phyloP scores from a whole-genome alignment of 2,329 filamentous ascomycete genomes.

The Microcyclosporella mali region DNA sequence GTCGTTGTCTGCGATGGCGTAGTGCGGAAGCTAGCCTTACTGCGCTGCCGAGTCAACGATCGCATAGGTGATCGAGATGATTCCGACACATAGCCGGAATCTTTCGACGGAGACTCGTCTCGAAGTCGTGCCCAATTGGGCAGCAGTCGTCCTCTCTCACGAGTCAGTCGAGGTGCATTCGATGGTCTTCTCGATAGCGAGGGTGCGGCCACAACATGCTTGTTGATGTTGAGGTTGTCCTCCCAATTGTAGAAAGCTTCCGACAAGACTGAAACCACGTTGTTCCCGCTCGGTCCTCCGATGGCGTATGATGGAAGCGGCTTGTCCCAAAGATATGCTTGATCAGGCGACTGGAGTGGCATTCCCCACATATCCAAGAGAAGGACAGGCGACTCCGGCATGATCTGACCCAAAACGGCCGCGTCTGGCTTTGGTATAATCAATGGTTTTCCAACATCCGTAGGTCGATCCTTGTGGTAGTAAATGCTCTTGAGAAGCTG shows the following conservation, averaged over 20 bases:
- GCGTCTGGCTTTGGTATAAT: constrained; percentile 54
- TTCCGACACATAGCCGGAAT: constrained; percentile 30
- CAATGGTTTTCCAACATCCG: constrained; percentile 50
- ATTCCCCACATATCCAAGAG: constrained; percentile 78
- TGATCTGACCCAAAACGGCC: constrained; percentile 59
- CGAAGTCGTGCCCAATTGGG: constrained; percentile 27
- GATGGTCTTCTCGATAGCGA: constrained; percentile 24
- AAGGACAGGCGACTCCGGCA: constrained; percentile 57
- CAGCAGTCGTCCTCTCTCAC: constrained; percentile 23
- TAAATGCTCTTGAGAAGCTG: constrained; percentile 76
- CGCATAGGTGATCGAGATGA: constrained; percentile 17
- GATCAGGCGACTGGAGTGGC: constrained; percentile 59
- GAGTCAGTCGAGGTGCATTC: constrained; percentile 21
- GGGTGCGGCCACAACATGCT: constrained; percentile 50
- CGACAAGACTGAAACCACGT: constrained; percentile 65
- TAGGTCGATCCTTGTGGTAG: constrained; percentile 46
- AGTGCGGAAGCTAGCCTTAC: constrained; percentile 18
- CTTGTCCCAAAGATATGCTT: constrained; percentile 60
- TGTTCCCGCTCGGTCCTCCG: constrained; percentile 47
- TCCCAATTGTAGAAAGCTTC: constrained; percentile 75
- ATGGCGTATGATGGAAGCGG: constrained; percentile 62
- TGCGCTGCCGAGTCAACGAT: constrained; percentile 19
- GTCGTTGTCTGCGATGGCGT: constrained; percentile 17
- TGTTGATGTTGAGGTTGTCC: constrained; percentile 63
- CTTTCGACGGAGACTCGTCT: constrained; percentile 26